Evolutionary conservation across 306 rosid species (phyloP), one percentile per base, ranked within the genome.

Genomic region (Spatholobus suberectus): DNA sequence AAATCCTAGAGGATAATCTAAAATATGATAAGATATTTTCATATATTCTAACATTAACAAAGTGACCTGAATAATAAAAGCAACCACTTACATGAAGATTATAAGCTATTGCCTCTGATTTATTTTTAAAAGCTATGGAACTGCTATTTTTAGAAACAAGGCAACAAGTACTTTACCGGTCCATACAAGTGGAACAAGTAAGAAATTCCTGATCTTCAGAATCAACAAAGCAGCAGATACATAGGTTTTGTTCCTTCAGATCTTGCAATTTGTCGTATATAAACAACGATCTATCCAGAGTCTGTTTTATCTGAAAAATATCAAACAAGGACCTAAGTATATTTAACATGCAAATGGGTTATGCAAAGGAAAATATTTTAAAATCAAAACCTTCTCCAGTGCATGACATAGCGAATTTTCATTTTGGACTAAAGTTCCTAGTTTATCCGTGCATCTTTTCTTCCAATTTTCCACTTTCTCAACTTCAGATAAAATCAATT

Each of bases 401-500:
- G 82, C 84, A 83, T 82, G 87, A 77, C 88, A 88, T 85, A 91
- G 81, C 27, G 93, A 87, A 61, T 83, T 77, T 67, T 84, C 86
- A 58, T 85, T 95, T 77, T 83, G 88, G 85, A 84, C 63, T 61
- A 73, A 26, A 41, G 76, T 78, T 75, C 89, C 90, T 47, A 89
- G 68, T 51, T 77, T 72, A 43, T 75, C 82, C 68, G 80, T 79
- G 89, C 97, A 93, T 76, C 55, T 85, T 81, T 82, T 87, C 87
- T 87, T 89, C 99, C 99, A 96, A 86, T 82, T 90, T 83, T 93
- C 95, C 87, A 95, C 92, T 92, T 87, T 93, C 79, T 81, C 94
- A 86, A 92, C 97, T 88, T 90, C 92, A 82, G 90, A 93, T 71
- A 85, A 79, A 65, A 95, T 79, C 85, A 82, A 73, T 74, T 92